These are phyloP conservation scores for Coniophora puteana DNA, from an alignment of 1,284 basidiomycete genomes.

Conservation along the genomic window DNA sequence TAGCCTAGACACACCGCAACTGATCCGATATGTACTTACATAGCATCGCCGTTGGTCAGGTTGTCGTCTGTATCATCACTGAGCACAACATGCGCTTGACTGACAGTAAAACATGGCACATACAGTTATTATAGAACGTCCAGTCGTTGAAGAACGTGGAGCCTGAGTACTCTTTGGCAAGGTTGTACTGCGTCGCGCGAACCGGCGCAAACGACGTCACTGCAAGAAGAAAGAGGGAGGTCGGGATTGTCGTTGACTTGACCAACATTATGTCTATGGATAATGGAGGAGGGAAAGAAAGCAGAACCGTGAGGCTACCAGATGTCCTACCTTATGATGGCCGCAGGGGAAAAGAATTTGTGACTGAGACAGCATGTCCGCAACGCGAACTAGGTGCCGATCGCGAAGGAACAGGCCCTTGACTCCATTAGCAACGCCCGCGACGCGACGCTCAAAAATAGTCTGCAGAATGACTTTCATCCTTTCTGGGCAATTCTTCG, in stretches of 20 bases:
- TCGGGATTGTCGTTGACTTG: neutral
- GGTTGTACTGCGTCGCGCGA: conserved; percentile 33
- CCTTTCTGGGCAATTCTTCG: too few species aligned
- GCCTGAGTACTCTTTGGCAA: conserved; percentile 47
- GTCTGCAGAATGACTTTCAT: too few species aligned
- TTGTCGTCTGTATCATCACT: conserved; percentile 51
- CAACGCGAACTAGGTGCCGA: too few species aligned
- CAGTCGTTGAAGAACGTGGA: conserved; percentile 52
- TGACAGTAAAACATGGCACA: conserved; percentile 14
- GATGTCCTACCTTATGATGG: too few species aligned
- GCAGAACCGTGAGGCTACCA: too few species aligned
- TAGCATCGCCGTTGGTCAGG: conserved; percentile 66
- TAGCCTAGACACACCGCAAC: neutral
- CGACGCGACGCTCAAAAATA: too few species aligned
- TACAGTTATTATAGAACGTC: conserved; percentile 51
- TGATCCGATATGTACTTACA: conserved; percentile 29
- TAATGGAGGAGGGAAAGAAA: too few species aligned
- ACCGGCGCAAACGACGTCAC: conserved; percentile 5
- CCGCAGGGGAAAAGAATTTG: too few species aligned
- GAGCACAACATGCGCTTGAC: neutral
- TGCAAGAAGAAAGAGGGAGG: neutral
- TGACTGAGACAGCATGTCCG: too few species aligned
- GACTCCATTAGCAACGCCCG: too few species aligned
- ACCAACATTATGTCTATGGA: neutral
- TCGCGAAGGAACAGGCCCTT: too few species aligned